phyloP scores from a whole-genome alignment of 768 basidiomycete species.

The Chalciporus sphaerocephalus region DNA sequence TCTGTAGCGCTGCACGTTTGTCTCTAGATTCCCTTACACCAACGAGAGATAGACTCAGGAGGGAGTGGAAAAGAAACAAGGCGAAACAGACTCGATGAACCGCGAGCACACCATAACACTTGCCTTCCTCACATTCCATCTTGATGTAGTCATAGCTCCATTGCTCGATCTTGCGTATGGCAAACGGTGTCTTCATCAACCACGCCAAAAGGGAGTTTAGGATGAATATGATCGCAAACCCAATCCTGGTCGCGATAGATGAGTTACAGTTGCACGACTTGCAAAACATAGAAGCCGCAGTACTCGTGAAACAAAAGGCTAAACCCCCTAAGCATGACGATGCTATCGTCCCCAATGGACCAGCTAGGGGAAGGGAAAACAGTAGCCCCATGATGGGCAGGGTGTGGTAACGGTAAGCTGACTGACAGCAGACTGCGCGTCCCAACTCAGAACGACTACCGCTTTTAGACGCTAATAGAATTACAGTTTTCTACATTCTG shows the following conservation, averaged over 20 bases:
- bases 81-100: slow-evolving; percentile 98
- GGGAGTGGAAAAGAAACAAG: slow-evolving; percentile 79
- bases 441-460: no score
- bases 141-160: slow-evolving; percentile 97
- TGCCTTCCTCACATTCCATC: slow-evolving; percentile 91
- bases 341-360: slow-evolving; percentile 64
- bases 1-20: slow-evolving; percentile 93
- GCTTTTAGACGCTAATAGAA: no score
- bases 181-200: slow-evolving; percentile 89
- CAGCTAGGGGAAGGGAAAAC: slow-evolving; percentile 67
- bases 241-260: slow-evolving; percentile 94
- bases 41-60: slow-evolving; percentile 74
- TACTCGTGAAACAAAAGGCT: slow-evolving; percentile 84
- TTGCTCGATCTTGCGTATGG: slow-evolving; percentile 82
- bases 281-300: slow-evolving; percentile 92
- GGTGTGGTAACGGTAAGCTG: no score
- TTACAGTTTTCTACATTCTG: no score
- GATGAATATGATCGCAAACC: slow-evolving; percentile 93
- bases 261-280: slow-evolving; percentile 99
- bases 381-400: slow-evolving; percentile 62
- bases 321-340: slow-evolving; percentile 80
- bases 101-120: slow-evolving; percentile 95
- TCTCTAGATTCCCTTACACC: slow-evolving; percentile 88
- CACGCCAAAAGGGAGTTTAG: slow-evolving; percentile 95
- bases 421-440: no score